Percentiles rank a stretch among this genome's conserved stretches.
Evolutionary conservation across 139 green algal genomes (phyloP).

Genomic region (Haematococcus lacustris): DNA sequence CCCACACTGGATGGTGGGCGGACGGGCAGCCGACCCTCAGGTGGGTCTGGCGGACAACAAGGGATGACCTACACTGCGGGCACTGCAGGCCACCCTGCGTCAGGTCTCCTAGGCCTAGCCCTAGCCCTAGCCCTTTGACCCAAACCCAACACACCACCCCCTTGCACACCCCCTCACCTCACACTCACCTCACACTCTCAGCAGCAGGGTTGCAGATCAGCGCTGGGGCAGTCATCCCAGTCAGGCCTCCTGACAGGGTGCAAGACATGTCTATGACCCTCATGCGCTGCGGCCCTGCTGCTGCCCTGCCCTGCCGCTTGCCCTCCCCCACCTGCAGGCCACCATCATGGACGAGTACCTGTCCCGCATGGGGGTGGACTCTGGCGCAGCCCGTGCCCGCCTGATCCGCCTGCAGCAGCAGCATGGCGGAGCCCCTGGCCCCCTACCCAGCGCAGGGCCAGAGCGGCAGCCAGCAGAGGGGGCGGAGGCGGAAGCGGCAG

Average conservation of each 20-base stretch:
- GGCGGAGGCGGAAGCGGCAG: neutral
- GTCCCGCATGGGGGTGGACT: slow-evolving; percentile 68
- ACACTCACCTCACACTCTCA: neutral
- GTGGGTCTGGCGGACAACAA: neutral
- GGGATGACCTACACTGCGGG: neutral
- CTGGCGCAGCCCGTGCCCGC: slow-evolving; percentile 25
- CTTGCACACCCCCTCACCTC: too few species aligned
- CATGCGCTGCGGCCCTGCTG: neutral
- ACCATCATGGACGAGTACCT: slow-evolving; percentile 71
- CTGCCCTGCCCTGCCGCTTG: neutral
- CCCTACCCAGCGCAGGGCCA: neutral
- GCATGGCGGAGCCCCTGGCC: neutral
- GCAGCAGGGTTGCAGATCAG: neutral
- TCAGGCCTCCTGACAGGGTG: neutral
- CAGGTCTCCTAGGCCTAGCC: neutral
- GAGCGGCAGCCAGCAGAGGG: too few species aligned
- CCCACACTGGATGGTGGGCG: neutral
- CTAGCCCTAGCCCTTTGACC: neutral
- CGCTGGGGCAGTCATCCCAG: neutral
- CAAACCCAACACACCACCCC: neutral
- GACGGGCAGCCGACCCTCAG: neutral
- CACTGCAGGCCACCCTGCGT: neutral
- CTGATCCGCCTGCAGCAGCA: slow-evolving; percentile 26
- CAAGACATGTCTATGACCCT: neutral
- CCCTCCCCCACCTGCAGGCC: slow-evolving; percentile 22